A percentile compares a stretch with the other conserved stretches of the same genome.
Evolutionary conservation across 805 yeast species (phyloP).

Genomic region (Nakazawaea laoshanensis): DNA sequence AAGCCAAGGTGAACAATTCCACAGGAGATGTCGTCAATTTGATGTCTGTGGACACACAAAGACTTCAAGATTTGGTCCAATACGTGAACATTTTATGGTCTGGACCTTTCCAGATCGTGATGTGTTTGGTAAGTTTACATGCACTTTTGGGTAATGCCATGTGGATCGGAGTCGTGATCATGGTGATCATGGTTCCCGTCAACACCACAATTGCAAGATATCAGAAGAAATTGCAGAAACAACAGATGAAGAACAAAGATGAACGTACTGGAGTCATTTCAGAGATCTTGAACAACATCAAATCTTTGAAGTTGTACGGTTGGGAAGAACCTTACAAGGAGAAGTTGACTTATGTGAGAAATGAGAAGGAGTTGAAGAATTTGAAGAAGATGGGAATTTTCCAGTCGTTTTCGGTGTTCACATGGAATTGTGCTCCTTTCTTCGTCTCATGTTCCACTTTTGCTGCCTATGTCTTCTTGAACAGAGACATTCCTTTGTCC

Average conservation of each 20-base stretch:
- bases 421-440: conserved; percentile 83
- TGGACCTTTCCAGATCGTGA: conserved; percentile 79
- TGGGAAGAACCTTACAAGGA: conserved; percentile 88
- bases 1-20: conserved; percentile 59
- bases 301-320: conserved; percentile 86
- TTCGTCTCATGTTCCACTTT: conserved; percentile 86
- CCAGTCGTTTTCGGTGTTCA: conserved; percentile 61
- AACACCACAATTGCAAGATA: conserved; percentile 61
- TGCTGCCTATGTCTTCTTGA: conserved; percentile 61
- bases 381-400: conserved; percentile 66
- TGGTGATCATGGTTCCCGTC: conserved; percentile 71
- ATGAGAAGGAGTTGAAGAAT: conserved; percentile 74
- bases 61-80: conserved; percentile 77
- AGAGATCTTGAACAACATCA: conserved; percentile 85
- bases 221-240: conserved; percentile 68
- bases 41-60: conserved; percentile 90
- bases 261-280: conserved; percentile 83
- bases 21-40: conserved; percentile 92
- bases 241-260: conserved; percentile 87
- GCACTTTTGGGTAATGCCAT: conserved; percentile 75
- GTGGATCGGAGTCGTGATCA: conserved; percentile 90
- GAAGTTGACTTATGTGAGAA: conserved; percentile 74
- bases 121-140: conserved; percentile 70
- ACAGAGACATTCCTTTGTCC: conserved; percentile 56
- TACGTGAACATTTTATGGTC: conserved; percentile 81